These are phyloP conservation scores for Balakata baccata DNA, from an alignment of 345 rosid genomes.

Conservation along the genomic window DNA sequence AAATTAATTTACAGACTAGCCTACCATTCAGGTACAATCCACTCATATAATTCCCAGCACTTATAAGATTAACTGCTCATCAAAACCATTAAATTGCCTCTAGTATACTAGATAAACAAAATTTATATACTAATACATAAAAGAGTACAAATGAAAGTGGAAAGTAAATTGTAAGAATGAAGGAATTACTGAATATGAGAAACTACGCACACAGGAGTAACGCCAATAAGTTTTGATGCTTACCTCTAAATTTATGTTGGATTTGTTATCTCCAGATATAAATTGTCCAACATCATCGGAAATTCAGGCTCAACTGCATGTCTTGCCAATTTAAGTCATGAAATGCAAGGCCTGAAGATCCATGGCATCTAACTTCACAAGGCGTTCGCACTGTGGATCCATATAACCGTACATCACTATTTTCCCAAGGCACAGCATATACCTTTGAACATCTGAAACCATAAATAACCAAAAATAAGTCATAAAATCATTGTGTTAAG, in stretches of 20 bases:
- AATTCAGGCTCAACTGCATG: conserved; percentile 75
- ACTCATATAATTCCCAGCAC: not conserved
- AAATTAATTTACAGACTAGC: no score
- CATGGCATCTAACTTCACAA: conserved; percentile 49
- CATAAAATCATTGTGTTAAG: not conserved
- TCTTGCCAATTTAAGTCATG: conserved; percentile 48
- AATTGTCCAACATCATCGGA: conserved; percentile 53
- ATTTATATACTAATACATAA: not conserved
- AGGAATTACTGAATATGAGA: not conserved
- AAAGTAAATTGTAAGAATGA: not conserved
- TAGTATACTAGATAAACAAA: not conserved
- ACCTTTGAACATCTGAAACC: conserved; percentile 51
- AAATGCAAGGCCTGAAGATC: conserved; percentile 44
- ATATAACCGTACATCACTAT: conserved; percentile 34
- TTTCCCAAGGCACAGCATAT: conserved; percentile 39
- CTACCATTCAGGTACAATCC: no score
- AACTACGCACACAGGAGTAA: not conserved
- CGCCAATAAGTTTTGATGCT: conserved; percentile 9
- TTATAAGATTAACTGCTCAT: not conserved
- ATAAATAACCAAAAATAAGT: not conserved
- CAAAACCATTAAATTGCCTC: not conserved
- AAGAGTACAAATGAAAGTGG: not conserved
- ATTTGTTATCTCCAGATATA: conserved; percentile 30
- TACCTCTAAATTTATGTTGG: conserved; percentile 62
- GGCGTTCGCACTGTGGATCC: conserved; percentile 43